Evolutionary conservation across 495 filamentous ascomycete genomes (phyloP).

Genomic region (Xylaria palmicola): DNA sequence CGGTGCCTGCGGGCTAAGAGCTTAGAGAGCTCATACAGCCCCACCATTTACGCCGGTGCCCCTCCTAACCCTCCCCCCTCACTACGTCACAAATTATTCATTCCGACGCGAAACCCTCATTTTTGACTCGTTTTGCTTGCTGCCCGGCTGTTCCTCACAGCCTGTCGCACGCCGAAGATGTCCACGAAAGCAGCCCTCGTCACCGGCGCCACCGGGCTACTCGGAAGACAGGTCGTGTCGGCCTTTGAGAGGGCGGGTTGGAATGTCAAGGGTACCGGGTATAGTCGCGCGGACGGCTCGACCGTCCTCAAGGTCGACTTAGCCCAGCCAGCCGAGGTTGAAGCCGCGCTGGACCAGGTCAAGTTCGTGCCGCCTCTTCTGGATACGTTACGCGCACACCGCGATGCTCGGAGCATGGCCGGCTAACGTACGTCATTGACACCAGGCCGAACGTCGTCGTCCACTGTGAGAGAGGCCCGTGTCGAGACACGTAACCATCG

Average conservation of each 20-base stretch:
- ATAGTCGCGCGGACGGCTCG: conserved; percentile 67
- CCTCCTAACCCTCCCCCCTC: neutral
- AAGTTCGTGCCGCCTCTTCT: conserved; percentile 50
- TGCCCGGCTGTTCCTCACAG: neutral
- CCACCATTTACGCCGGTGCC: neutral
- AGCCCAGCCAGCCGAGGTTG: conserved; percentile 58
- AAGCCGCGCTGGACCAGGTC: conserved; percentile 58
- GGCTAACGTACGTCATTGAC: conserved; percentile 13
- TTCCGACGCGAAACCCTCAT: neutral
- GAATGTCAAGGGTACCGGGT: conserved; percentile 79
- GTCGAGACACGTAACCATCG: neutral
- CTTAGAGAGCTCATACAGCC: neutral
- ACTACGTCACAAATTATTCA: conserved; percentile 5
- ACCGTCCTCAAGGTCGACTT: conserved; percentile 77
- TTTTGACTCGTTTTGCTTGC: neutral
- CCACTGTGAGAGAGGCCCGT: conserved; percentile 61
- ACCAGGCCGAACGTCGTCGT: conserved; percentile 76
- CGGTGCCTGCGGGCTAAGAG: too few species aligned
- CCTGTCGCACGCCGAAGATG: conserved; percentile 18
- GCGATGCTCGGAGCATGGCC: neutral
- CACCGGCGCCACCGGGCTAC: conserved; percentile 81
- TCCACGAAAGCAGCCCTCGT: conserved; percentile 61
- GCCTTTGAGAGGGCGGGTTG: conserved; percentile 70
- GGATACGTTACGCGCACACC: neutral
- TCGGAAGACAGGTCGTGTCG: conserved; percentile 77